Evolutionary conservation across 169 alveolate genomes (phyloP).

Genomic region (Plasmodium billcollinsi): DNA sequence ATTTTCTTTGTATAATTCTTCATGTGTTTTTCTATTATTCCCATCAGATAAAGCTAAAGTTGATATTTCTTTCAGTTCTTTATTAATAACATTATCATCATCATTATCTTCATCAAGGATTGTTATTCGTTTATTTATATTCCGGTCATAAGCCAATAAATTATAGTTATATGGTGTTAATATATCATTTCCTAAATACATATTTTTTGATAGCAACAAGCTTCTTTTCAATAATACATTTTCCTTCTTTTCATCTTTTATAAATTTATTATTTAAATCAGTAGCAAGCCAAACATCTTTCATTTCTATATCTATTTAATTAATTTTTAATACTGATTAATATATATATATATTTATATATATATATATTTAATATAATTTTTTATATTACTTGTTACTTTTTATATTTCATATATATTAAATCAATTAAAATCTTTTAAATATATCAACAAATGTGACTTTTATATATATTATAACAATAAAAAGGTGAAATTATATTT

Average conservation of each 20-base stretch:
- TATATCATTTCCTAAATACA: conserved; percentile 71
- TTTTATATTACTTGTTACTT: too few species aligned
- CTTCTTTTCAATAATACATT: conserved; percentile 25
- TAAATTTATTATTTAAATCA: background rate
- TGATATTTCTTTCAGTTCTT: conserved; percentile 59
- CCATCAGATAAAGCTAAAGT: conserved; percentile 33
- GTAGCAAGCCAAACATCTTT: conserved; percentile 10
- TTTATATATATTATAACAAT: too few species aligned
- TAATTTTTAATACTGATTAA: background rate
- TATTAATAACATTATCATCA: conserved; percentile 5
- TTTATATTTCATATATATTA: too few species aligned
- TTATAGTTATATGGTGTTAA: conserved; percentile 70
- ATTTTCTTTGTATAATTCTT: conserved; percentile 68
- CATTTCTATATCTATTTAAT: conserved; percentile 20
- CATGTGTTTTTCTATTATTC: conserved; percentile 19
- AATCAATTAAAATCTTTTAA: too few species aligned
- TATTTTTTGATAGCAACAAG: conserved; percentile 57
- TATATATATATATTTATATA: too few species aligned
- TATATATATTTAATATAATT: too few species aligned
- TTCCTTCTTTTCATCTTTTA: conserved; percentile 20
- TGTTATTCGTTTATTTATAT: conserved; percentile 43
- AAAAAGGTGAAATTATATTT: too few species aligned
- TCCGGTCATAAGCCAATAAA: conserved; percentile 55
- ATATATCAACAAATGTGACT: too few species aligned
- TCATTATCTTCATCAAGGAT: conserved; percentile 35